phyloP scores from a whole-genome alignment of 2,329 filamentous ascomycete genomes.

The Ophiostoma quercus region DNA sequence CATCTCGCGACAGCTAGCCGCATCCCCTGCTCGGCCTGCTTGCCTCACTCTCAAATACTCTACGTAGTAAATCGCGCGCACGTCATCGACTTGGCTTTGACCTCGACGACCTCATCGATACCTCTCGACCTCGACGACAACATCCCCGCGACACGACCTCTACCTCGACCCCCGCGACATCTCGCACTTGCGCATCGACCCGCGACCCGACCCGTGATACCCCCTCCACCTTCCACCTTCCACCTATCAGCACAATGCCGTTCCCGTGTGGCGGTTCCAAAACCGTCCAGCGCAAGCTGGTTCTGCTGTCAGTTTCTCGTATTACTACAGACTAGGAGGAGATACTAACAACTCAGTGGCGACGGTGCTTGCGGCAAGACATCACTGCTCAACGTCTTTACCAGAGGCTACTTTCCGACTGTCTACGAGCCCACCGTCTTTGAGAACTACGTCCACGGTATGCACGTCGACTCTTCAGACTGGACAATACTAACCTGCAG shows the following conservation, averaged over 20 bases:
- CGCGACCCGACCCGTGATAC: background rate
- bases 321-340: too few species aligned
- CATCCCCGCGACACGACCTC: background rate
- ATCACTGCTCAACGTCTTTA: constrained; percentile 95
- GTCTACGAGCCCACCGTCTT: constrained; percentile 98
- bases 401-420: constrained; percentile 94
- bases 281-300: constrained; percentile 92
- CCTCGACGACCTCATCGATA: background rate
- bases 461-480: background rate
- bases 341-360: constrained; percentile 52
- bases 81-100: background rate
- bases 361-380: constrained; percentile 98
- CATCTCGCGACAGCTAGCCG: background rate
- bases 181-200: background rate
- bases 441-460: constrained; percentile 98
- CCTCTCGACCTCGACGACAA: background rate
- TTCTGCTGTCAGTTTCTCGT: constrained; percentile 64
- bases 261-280: constrained; percentile 66
- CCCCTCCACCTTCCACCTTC: background rate
- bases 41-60: too few species aligned
- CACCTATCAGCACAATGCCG: constrained; percentile 34
- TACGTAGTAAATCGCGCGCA: background rate
- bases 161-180: background rate
- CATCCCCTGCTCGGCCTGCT: background rate
- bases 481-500: constrained; percentile 40